A percentile compares a stretch with the other conserved stretches of the same genome.
These are phyloP conservation scores for Glaciozyma martinii DNA, from an alignment of 768 basidiomycete genomes.

Conservation along the genomic window DNA sequence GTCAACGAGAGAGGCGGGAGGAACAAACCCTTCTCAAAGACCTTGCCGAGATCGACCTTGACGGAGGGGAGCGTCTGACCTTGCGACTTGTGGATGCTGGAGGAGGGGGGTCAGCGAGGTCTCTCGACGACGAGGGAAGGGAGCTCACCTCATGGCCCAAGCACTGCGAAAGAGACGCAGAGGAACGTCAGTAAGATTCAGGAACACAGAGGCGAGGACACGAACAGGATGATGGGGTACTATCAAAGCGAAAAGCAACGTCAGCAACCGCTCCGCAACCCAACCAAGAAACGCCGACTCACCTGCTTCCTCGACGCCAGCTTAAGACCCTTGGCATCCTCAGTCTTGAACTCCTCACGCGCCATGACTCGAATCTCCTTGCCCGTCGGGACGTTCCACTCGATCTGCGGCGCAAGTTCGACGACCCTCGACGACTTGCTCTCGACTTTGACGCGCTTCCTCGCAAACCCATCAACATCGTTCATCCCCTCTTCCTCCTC, in stretches of 20 bases:
- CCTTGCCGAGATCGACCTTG: constrained; percentile 81
- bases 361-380: constrained; percentile 38
- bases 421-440: constrained; percentile 22
- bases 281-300: not conserved
- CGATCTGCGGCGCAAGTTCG: constrained; percentile 30
- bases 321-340: constrained; percentile 41
- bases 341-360: constrained; percentile 37
- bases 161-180: constrained; percentile 9
- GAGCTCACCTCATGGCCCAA: constrained; percentile 32
- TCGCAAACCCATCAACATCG: constrained; percentile 1
- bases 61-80: constrained; percentile 93
- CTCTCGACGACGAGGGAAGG: not conserved
- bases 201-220: not conserved
- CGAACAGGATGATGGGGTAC: constrained; percentile 33
- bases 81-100: constrained; percentile 83
- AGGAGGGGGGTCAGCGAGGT: not conserved
- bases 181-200: not conserved
- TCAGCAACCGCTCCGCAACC: not conserved
- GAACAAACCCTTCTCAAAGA: constrained; percentile 56
- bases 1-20: no score
- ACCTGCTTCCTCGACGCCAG: constrained; percentile 35
- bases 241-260: not conserved
- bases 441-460: constrained; percentile 3
- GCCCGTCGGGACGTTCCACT: constrained; percentile 39
- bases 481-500: constrained; percentile 32